Evolutionary conservation across 2,329 filamentous ascomycete species (phyloP), one percentile per base, ranked within the genome.

Genomic region (Cytospora chrysosperma): DNA sequence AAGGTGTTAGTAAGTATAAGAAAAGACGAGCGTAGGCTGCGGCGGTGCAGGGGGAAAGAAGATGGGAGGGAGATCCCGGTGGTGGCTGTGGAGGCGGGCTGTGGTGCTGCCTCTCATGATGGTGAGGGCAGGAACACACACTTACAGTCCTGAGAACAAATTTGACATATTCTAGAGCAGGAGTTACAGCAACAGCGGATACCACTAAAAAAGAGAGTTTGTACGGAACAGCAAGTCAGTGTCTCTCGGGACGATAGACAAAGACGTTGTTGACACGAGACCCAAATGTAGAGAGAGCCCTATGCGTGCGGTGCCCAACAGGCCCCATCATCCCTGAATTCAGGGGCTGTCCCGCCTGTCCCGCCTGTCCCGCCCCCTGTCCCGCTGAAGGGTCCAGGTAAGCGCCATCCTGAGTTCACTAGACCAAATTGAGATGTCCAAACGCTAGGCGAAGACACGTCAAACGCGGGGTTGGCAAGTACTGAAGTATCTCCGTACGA

Each of bases 131-230:
- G 37, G n/a, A 19, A 26, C 17, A 27, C 30, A 54, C 28, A 28
- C 24, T 34, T 47, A 49, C 71, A 72, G 69, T 67, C 71, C 71
- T 43, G 71, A 73, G 67, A 73, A 71, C 21, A 73, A 67, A 68
- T 72, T 72, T 30, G 71, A 70, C 71, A 73, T 73, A 53, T 59
- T 66, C 61, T 56, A 50, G 55, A 47, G n/a, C 43, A 47, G 19
- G 43, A 47, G n/a, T 47, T 47, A 47, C 43, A 24, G 43, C n/a
- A 47, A 47, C 43, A 9, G 43, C 43, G 43, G 43, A 47, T 21
- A 47, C 43, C 43, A 47, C n/a, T 24, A 21, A 47, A 47, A 24
- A 6, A 47, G 19, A 47, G n/a, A 24, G 43, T 47, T 21, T 12
- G 43, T n/a, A 47, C 2, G 21, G 43, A 21, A 47, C n/a, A 24